Percentiles rank a stretch among this genome's conserved stretches.
These are phyloP conservation scores for Diaporthe longicolla DNA, from an alignment of 2,329 filamentous ascomycete species.

Conservation along the genomic window DNA sequence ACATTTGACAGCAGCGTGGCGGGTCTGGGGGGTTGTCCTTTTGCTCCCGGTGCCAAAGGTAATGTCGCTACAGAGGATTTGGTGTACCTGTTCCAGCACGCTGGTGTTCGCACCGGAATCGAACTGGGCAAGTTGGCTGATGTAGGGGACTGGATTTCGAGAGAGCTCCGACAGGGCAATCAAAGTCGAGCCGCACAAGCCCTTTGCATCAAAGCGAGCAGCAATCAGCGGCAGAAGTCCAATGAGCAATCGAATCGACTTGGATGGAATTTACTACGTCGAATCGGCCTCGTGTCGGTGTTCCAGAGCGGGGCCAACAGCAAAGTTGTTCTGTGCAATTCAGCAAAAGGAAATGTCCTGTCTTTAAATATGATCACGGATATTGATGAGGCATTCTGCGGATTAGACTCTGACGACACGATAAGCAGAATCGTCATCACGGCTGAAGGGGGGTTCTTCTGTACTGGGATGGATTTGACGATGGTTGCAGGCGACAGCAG, in stretches of 20 bases:
- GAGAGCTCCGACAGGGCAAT: background rate
- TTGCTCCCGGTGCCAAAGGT: conserved; percentile 73
- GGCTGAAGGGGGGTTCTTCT: background rate
- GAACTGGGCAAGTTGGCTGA: conserved; percentile 66
- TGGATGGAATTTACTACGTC: background rate
- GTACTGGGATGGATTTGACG: conserved; percentile 1
- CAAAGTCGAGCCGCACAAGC: background rate
- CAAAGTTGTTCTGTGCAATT: background rate
- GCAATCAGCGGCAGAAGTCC: background rate
- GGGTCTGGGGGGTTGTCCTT: conserved; percentile 78
- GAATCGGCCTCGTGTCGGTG: background rate
- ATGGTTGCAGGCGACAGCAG: background rate
- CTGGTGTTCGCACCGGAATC: conserved; percentile 71
- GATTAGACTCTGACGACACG: background rate
- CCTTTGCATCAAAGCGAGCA: background rate
- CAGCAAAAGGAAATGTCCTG: background rate
- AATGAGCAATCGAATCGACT: background rate
- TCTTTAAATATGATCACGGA: background rate
- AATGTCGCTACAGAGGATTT: conserved; percentile 55
- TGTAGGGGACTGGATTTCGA: conserved; percentile 71
- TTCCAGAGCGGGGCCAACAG: background rate
- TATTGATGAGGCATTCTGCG: background rate
- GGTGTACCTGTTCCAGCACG: conserved; percentile 59
- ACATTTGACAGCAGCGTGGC: conserved; percentile 77
- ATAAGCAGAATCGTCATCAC: background rate